Conservation (phyloP, 768 basidiomycete genomes). For the Suillus lakei region DNA sequence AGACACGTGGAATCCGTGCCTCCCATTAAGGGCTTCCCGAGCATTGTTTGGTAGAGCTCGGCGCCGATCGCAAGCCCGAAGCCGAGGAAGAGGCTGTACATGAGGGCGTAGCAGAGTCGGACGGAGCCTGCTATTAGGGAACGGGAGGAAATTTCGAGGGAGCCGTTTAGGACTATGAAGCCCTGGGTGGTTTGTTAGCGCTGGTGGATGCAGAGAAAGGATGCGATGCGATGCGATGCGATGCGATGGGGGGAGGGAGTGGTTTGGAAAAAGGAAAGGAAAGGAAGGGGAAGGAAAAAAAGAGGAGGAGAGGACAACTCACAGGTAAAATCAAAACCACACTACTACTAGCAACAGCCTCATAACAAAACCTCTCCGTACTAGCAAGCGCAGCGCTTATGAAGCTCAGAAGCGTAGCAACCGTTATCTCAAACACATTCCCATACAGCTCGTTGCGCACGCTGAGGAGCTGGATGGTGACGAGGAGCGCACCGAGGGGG, state of each 20-base stretch:
- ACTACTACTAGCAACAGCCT: constrained; percentile 76
- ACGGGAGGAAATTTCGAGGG: constrained; percentile 79
- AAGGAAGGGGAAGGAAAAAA: neutral
- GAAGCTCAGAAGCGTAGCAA: constrained; percentile 82
- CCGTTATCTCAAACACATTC: constrained; percentile 83
- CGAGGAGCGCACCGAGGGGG: constrained; percentile 77
- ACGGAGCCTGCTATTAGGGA: constrained; percentile 88
- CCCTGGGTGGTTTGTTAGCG: constrained; percentile 38
- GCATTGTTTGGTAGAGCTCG: constrained; percentile 64
- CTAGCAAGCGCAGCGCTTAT: constrained; percentile 74
- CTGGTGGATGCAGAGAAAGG: too few species aligned
- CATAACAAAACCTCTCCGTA: constrained; percentile 76
- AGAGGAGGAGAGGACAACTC: too few species aligned
- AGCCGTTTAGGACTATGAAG: constrained; percentile 71
- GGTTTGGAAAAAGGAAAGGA: neutral
- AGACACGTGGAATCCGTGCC: constrained; percentile 66
- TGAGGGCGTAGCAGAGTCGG: constrained; percentile 75
- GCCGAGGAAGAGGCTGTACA: constrained; percentile 79
- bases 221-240: constrained; percentile 3
- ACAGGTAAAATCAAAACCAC: constrained; percentile 84
- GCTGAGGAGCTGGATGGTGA: constrained; percentile 72
- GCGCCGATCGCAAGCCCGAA: constrained; percentile 86
- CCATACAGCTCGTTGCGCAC: constrained; percentile 79
- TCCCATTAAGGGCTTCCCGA: constrained; percentile 48
- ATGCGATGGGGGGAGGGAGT: neutral